Base-by-base conservation (phyloP, 305 asterid species). In the Fraxinus greggii region DNA sequence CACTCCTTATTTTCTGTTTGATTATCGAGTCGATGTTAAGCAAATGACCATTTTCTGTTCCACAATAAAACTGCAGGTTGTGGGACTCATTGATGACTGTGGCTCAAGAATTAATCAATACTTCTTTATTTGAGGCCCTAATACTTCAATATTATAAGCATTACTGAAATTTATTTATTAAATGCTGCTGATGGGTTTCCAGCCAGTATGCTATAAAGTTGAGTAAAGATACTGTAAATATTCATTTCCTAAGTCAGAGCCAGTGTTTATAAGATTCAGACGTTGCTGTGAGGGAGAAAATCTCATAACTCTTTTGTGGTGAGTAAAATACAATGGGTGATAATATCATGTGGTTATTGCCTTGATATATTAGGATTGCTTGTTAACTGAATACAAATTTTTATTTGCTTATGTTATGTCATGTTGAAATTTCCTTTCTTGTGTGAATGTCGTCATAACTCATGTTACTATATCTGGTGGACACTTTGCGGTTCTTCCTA, bases 31-130 rank as follows among this genome's bases (percentile, higher is more conserved):
- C 70, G 80, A 80, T 76, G 15, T 59, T 82, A 75, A 82, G 84
- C 85, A 80, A 86, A 86, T 89, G 90, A 90, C 92, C 79, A 40
- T 83, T 82, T 81, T 83, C 78, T 90, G 87, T 87, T 90, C 89
- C 89, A 81, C 86, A 82, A 84, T 87, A 87, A 86, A 45, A 86
- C 90, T 91, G 93, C 95, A 92, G 97, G 94, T 86, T 88, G 86
- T 87, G 86, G 90, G 90, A 92, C 84, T 85, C 89, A 85, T 73
- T 82, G 91, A 85, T 89, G 92, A 82, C 85, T 85, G 85, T 90
- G 92, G 93, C 87, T 84, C 93, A 84, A 89, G 91, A 84, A 82
- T 73, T 84, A 87, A 77, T 51, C 88, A 84, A 80, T 89, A 82
- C 69, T 78, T 88, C 85, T 89, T 86, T 84, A 83, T 88, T 82